Conservation (phyloP, 2,329 filamentous ascomycete species). For the Cordyceps militaris region DNA sequence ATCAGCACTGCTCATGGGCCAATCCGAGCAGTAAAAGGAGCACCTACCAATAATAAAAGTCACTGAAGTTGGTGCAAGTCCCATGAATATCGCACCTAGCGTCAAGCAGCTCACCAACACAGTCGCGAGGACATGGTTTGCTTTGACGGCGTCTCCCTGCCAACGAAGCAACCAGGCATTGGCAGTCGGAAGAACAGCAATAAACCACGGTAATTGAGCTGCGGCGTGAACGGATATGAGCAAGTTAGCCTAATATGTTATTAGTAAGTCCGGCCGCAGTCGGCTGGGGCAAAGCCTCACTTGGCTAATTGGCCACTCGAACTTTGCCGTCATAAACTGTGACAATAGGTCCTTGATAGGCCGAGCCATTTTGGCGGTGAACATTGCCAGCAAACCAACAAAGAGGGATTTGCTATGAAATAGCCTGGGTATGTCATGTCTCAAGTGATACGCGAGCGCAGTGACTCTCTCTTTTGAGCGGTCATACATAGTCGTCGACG, state of each 20-base stretch:
- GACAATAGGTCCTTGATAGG: background rate
- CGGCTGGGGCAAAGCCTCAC: background rate
- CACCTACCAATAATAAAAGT: background rate
- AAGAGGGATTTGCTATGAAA: background rate
- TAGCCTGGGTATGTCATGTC: background rate
- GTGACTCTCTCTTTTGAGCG: background rate
- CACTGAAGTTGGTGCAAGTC: background rate
- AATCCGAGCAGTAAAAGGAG: background rate
- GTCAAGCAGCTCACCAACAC: background rate
- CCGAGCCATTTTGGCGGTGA: background rate
- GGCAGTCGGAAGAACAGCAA: background rate
- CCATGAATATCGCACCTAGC: background rate
- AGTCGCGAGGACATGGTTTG: background rate
- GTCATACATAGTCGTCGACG: background rate
- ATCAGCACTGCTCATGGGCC: background rate
- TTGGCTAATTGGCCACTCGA: conserved; percentile 6
- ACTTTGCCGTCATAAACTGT: conserved; percentile 6
- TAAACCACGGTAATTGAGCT: background rate
- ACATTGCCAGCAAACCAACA: background rate
- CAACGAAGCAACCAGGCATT: background rate
- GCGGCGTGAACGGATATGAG: background rate
- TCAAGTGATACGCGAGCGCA: background rate
- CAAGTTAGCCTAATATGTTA: background rate
- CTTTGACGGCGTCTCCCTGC: background rate
- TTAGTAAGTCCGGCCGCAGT: background rate